Evolutionary conservation across 768 basidiomycete species (phyloP).

Genomic region (Hemileccinum rubropunctum): DNA sequence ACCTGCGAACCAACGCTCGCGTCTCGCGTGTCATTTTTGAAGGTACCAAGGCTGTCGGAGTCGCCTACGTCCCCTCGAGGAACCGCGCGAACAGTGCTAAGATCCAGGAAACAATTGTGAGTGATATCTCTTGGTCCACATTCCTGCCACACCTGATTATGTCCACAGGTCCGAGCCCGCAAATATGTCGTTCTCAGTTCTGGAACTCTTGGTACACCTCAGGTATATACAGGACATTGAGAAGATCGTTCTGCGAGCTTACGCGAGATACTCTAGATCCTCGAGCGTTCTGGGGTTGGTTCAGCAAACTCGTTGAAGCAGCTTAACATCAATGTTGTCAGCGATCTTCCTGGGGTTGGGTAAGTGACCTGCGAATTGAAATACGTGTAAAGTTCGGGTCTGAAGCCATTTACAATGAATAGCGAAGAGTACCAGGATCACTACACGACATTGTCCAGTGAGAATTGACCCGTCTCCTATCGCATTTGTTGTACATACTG

Average conservation of each 20-base stretch:
- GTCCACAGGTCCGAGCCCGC: constrained; percentile 46
- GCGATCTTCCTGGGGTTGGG: constrained; percentile 71
- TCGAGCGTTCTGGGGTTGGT: constrained; percentile 73
- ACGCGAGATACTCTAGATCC: constrained; percentile 39
- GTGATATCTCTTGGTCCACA: neutral
- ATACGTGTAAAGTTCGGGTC: neutral
- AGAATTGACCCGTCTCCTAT: constrained; percentile 12
- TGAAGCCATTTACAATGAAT: neutral
- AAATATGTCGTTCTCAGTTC: constrained; percentile 65
- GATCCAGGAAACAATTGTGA: constrained; percentile 55
- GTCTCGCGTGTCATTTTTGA: constrained; percentile 71
- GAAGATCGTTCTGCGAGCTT: neutral
- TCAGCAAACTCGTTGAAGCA: constrained; percentile 51
- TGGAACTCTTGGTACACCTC: constrained; percentile 69
- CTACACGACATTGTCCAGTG: constrained; percentile 66
- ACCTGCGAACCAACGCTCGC: constrained; percentile 63
- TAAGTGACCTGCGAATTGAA: constrained; percentile 27
- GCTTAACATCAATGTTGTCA: constrained; percentile 58
- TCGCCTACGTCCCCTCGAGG: constrained; percentile 63
- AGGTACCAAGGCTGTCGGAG: constrained; percentile 67
- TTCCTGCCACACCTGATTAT: neutral
- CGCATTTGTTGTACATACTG: neutral
- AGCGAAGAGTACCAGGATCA: constrained; percentile 75
- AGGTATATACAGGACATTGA: constrained; percentile 19
- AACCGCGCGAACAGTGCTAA: constrained; percentile 53